A percentile compares a stretch with the other conserved stretches of the same genome.
Evolutionary conservation across 2,329 filamentous ascomycete genomes (phyloP).

Genomic region (Colletotrichum sp.): DNA sequence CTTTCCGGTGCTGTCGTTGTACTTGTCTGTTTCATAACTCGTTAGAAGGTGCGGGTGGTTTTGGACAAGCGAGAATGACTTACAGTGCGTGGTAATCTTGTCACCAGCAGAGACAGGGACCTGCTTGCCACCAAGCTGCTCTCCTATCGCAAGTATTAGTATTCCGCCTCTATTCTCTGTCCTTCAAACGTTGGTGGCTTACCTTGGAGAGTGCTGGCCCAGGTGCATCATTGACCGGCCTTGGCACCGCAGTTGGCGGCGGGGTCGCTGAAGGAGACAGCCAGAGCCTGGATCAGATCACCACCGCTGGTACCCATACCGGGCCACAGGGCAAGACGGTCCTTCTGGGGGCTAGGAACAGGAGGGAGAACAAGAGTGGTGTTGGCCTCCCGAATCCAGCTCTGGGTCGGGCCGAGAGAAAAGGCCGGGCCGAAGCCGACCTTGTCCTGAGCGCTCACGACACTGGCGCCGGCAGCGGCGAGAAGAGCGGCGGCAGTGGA

Average conservation of each 20-base stretch:
- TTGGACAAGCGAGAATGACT: background rate
- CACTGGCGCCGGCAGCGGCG: background rate
- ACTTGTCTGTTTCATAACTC: background rate
- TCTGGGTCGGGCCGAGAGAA: background rate
- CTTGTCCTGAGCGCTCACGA: background rate
- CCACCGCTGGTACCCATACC: background rate
- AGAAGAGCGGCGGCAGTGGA: background rate
- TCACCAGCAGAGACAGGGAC: background rate
- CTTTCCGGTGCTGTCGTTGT: slow-evolving; percentile 1
- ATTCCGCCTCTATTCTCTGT: accelerated
- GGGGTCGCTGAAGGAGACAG: background rate
- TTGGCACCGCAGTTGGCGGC: background rate
- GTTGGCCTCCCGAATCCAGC: background rate
- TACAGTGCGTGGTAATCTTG: background rate
- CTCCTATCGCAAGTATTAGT: background rate
- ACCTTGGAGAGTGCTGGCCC: background rate
- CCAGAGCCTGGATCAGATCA: background rate
- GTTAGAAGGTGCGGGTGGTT: accelerated
- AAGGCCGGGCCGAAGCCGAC: background rate
- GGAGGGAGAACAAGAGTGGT: background rate
- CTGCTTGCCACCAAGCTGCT: background rate
- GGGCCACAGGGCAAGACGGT: background rate
- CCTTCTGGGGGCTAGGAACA: background rate
- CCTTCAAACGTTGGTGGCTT: accelerated
- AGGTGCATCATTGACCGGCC: background rate